Evolutionary conservation across 768 basidiomycete species (phyloP), one percentile per base, ranked within the genome.

Genomic region (Butyriboletus loyo): DNA sequence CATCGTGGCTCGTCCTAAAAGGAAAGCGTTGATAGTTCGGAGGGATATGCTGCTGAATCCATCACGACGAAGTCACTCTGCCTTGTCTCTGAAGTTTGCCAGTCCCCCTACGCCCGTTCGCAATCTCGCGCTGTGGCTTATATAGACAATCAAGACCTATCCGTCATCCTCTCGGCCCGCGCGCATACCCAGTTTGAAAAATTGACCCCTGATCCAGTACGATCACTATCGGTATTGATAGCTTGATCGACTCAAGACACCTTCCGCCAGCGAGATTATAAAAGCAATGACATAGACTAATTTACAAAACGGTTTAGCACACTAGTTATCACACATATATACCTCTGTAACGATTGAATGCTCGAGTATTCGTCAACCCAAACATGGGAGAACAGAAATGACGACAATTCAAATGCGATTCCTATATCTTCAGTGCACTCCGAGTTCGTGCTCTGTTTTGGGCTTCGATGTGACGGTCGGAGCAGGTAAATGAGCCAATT

Each of bases 401-500:
- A 54, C 41, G 27, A 7, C 17, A 34, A 11, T 21, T 21, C 24
- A 24, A 21, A 10, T 5, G 14, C 28, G 4, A 34, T 30, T 13
- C 9, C 22, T 2, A 21, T 15, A 22, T 22, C 4, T 60, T 60
- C 31, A 61, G 0, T 48, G 35, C 17, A 19, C 42, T 19, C 4
- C 22, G n/a, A 19, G 5, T 25, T 34, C 51, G 2, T 38, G 31
- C 15, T 52, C 52, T 1, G 44, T 4, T 24, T 44, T 44, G 1
- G 36, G 3, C 31, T 49, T 53, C 25, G n/a, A 46, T 9, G 44
- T 3, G 5, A 15, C 31, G 5, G 21, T 39, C 27, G 42, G 24
- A n/a, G 54, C 38, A 28, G 62, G 58, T 24, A 52, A 24, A 21
- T 60, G 56, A 14, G 68, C 64, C 22, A 68, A 13, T 49, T 68